Conservation (phyloP, 2,329 filamentous ascomycete species). For the Tolypocladium inflatum region DNA sequence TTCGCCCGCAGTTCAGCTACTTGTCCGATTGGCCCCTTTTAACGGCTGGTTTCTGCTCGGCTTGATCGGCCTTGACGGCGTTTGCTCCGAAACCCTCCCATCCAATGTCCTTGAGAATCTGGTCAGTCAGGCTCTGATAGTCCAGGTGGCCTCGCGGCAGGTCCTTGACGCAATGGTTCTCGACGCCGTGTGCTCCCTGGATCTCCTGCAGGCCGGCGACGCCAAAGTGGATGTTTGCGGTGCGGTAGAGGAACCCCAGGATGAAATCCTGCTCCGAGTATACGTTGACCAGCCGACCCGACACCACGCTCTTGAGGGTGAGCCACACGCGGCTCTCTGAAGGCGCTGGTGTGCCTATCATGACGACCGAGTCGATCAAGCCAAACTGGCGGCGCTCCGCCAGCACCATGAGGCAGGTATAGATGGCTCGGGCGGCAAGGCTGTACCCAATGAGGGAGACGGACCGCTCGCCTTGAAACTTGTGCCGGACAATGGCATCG, state of each 20-base stretch:
- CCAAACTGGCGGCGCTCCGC: slow-evolving; percentile 79
- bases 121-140: slow-evolving; percentile 59
- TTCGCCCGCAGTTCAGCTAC: not conserved
- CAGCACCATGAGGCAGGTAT: slow-evolving; percentile 68
- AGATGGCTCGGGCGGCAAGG: slow-evolving; percentile 74
- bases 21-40: not conserved
- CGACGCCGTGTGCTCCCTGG: slow-evolving; percentile 52
- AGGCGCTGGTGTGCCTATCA: slow-evolving; percentile 77
- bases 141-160: slow-evolving; percentile 59
- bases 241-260: slow-evolving; percentile 79
- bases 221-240: slow-evolving; percentile 70
- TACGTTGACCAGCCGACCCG: slow-evolving; percentile 80
- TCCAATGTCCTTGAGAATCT: slow-evolving; percentile 55
- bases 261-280: slow-evolving; percentile 83
- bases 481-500: slow-evolving; percentile 67
- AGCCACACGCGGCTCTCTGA: slow-evolving; percentile 66
- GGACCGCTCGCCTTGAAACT: slow-evolving; percentile 71
- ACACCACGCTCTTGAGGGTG: slow-evolving; percentile 66
- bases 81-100: slow-evolving; percentile 54
- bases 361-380: slow-evolving; percentile 71
- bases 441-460: slow-evolving; percentile 77
- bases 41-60: not conserved
- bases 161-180: slow-evolving; percentile 59
- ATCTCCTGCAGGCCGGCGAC: slow-evolving; percentile 76
- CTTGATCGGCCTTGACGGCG: slow-evolving; percentile 15